Evolutionary conservation across 1,284 basidiomycete species (phyloP).

Genomic region (Rhodotorula sp.): DNA sequence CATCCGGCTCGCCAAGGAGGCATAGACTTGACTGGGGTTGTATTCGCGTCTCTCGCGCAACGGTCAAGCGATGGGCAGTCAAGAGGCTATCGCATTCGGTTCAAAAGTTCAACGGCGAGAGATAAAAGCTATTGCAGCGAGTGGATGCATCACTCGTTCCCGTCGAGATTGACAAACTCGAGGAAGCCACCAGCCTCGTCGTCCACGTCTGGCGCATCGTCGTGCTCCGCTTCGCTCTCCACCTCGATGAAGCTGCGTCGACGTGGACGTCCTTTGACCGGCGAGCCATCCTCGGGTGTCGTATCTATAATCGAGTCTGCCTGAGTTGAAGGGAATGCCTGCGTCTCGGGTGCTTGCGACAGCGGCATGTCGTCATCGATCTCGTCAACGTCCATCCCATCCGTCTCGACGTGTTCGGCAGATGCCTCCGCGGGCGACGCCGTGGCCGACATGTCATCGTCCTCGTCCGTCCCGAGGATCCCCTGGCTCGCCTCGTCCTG

Average conservation of each 20-base stretch:
- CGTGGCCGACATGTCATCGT: background rate
- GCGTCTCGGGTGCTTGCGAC: background rate
- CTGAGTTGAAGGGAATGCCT: background rate
- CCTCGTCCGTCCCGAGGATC: background rate
- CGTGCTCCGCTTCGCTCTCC: background rate
- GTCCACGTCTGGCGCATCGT: background rate
- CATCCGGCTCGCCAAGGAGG: slow-evolving; percentile 51
- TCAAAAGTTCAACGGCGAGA: no score
- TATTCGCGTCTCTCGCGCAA: background rate
- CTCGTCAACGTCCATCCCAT: background rate
- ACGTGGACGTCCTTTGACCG: background rate
- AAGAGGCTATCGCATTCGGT: no score
- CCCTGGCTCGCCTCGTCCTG: slow-evolving; percentile 5
- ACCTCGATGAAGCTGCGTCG: background rate
- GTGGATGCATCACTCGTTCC: background rate
- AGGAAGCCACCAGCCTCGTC: background rate
- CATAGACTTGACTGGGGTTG: slow-evolving; percentile 6
- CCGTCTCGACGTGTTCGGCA: background rate
- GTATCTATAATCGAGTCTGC: no score
- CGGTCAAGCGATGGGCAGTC: no score
- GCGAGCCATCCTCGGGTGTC: no score
- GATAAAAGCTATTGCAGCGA: background rate
- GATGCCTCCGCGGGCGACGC: background rate
- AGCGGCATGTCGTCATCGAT: background rate
- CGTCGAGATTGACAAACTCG: background rate